These are phyloP conservation scores for Helianthus tuberosus DNA, from an alignment of 129 eudicot genomes.

Conservation along the genomic window DNA sequence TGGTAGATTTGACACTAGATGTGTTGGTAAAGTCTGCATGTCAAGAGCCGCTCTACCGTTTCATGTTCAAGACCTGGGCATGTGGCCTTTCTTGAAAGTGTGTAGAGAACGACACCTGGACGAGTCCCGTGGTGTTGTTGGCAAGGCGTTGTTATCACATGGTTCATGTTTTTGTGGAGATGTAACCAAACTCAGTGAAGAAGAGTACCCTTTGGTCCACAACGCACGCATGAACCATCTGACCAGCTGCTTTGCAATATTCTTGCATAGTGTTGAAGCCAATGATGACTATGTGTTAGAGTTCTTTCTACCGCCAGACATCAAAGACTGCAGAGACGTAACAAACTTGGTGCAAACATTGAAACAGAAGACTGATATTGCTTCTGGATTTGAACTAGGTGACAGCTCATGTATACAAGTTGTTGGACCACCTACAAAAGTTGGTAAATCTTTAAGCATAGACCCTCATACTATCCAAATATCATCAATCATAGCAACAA, in stretches of 20 bases:
- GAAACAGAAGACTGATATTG: not conserved
- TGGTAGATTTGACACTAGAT: conserved; percentile 4
- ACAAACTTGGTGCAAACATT: conserved; percentile 8
- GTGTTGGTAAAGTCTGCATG: not conserved
- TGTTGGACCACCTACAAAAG: conserved; percentile 7
- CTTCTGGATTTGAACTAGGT: conserved; percentile 21
- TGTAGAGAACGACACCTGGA: conserved; percentile 9
- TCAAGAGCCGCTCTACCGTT: conserved; percentile 9
- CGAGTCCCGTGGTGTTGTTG: not conserved
- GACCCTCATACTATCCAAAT: not conserved
- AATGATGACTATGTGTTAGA: conserved; percentile 21
- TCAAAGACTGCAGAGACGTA: not conserved
- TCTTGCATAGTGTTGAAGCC: conserved; percentile 1
- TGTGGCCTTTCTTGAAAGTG: conserved; percentile 7
- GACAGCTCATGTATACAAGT: conserved; percentile 4
- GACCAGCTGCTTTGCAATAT: conserved; percentile 12
- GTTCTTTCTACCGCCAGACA: conserved; percentile 2
- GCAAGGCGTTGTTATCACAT: not conserved
- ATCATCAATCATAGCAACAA: not conserved
- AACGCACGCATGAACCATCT: conserved; percentile 8
- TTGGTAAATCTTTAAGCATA: not conserved
- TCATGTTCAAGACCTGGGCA: not conserved
- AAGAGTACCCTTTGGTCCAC: conserved; percentile 22
- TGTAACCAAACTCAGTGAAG: conserved; percentile 14
- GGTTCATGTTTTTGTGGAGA: conserved; percentile 22